Percentiles rank a stretch among this genome's conserved stretches.
Conservation (phyloP, 2,329 filamentous ascomycete species). For the Pseudogymnoascus sp. region DNA sequence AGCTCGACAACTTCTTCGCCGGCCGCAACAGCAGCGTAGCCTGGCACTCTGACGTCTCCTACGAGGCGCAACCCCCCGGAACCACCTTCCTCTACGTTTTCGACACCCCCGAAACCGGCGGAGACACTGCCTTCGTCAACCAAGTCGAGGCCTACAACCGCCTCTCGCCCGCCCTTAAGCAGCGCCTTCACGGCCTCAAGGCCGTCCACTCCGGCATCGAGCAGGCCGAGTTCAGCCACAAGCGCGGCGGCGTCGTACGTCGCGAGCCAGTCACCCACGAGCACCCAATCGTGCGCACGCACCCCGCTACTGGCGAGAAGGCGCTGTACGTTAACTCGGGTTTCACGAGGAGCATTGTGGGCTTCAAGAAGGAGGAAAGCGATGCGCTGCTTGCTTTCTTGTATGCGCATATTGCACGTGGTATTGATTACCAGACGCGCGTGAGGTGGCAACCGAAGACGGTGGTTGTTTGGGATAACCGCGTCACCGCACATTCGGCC, state of each 20-base stretch:
- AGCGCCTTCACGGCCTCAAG: slow-evolving; percentile 70
- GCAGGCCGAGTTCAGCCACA: slow-evolving; percentile 64
- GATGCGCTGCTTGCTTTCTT: slow-evolving; percentile 67
- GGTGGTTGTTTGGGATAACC: slow-evolving; percentile 78
- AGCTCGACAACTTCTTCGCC: slow-evolving; percentile 53
- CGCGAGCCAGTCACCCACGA: slow-evolving; percentile 67
- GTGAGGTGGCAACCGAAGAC: slow-evolving; percentile 69
- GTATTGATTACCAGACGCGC: slow-evolving; percentile 61
- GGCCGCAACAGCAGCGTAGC: slow-evolving; percentile 71
- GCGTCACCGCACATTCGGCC: slow-evolving; percentile 70
- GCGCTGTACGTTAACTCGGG: slow-evolving; percentile 68
- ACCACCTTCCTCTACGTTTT: slow-evolving; percentile 85
- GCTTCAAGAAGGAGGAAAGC: slow-evolving; percentile 78
- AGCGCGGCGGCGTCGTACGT: slow-evolving; percentile 61
- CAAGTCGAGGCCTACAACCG: slow-evolving; percentile 74
- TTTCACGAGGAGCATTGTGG: slow-evolving; percentile 72
- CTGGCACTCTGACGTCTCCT: slow-evolving; percentile 86
- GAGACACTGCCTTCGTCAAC: slow-evolving; percentile 78
- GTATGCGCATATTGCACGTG: slow-evolving; percentile 61
- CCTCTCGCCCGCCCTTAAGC: slow-evolving; percentile 69
- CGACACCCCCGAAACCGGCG: slow-evolving; percentile 71
- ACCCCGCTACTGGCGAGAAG: slow-evolving; percentile 78
- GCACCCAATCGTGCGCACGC: slow-evolving; percentile 73
- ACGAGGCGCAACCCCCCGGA: slow-evolving; percentile 80
- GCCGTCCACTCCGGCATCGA: slow-evolving; percentile 78